phyloP scores from a whole-genome alignment of 257 asterid species.

The Eustoma russellianum region DNA sequence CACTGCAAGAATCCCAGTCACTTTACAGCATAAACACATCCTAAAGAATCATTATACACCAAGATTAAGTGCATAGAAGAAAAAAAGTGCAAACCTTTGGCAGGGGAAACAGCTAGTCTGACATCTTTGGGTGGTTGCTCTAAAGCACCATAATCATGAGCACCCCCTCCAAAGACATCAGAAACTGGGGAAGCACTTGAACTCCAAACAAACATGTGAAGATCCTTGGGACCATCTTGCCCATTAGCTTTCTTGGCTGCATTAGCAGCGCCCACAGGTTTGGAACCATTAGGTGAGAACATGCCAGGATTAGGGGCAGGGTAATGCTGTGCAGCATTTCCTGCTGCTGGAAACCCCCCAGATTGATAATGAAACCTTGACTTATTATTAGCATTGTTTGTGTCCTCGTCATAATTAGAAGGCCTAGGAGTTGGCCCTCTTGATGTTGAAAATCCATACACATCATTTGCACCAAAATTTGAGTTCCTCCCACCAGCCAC shows the following conservation, averaged over 20 bases:
- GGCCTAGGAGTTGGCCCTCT: slow-evolving; percentile 69
- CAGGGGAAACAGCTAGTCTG: slow-evolving; percentile 55
- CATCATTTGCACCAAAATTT: slow-evolving; percentile 65
- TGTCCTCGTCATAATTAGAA: slow-evolving; percentile 73
- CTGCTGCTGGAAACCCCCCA: slow-evolving; percentile 15
- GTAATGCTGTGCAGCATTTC: slow-evolving; percentile 18
- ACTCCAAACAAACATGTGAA: slow-evolving; percentile 95
- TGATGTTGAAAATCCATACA: slow-evolving; percentile 38
- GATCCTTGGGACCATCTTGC: slow-evolving; percentile 51
- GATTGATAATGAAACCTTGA: slow-evolving; percentile 33
- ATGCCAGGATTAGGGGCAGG: slow-evolving; percentile 81
- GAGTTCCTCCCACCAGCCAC: slow-evolving; percentile 53
- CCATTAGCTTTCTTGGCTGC: slow-evolving; percentile 42
- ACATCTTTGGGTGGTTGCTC: slow-evolving; percentile 60
- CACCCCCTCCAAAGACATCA: slow-evolving; percentile 65
- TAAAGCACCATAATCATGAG: slow-evolving; percentile 39
- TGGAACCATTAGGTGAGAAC: slow-evolving; percentile 50
- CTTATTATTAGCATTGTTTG: slow-evolving; percentile 19
- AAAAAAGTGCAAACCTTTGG: slow-evolving; percentile 27
- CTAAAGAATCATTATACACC: too few relatives aligned
- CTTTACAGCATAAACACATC: too few relatives aligned
- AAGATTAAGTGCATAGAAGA: too few relatives aligned
- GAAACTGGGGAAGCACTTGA: slow-evolving; percentile 90
- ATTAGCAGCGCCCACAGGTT: slow-evolving; percentile 22
- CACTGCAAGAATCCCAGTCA: slow-evolving; percentile 11